phyloP scores from a whole-genome alignment of 176 grass and related monocot species.

The Cymbopogon citratus region DNA sequence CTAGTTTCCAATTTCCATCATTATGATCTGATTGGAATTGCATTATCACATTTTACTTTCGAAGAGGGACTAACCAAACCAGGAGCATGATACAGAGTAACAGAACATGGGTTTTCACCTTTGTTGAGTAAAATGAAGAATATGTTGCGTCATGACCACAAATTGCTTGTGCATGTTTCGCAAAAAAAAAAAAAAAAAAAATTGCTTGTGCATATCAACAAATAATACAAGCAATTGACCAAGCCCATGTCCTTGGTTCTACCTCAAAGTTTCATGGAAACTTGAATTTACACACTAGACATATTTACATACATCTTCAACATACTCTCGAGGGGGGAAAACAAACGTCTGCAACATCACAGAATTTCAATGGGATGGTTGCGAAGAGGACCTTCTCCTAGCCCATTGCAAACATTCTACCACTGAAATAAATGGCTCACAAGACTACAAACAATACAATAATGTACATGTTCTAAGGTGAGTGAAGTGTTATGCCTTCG shows the following conservation, averaged over 20 bases:
- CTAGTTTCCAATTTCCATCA: background rate
- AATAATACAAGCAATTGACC: background rate
- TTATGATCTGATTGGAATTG: background rate
- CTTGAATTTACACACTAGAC: slow-evolving; percentile 21
- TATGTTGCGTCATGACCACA: background rate
- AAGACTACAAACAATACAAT: slow-evolving; percentile 38
- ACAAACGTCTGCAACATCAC: background rate
- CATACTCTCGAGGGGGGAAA: background rate
- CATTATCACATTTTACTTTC: background rate
- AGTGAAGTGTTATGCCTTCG: slow-evolving; percentile 42
- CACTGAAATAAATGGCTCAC: slow-evolving; percentile 27
- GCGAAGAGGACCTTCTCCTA: slow-evolving; percentile 15
- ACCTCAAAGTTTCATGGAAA: slow-evolving; percentile 7
- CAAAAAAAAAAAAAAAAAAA: too few relatives aligned
- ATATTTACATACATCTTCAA: slow-evolving; percentile 32
- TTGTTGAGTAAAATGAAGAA: background rate
- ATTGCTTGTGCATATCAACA: background rate
- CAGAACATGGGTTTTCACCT: background rate
- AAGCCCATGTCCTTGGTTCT: slow-evolving; percentile 1
- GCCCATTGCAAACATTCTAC: background rate
- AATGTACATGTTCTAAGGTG: slow-evolving; percentile 30
- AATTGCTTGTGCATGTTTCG: background rate
- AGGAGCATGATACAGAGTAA: background rate
- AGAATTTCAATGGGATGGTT: background rate
- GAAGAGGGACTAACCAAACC: background rate